Evolutionary conservation across 495 filamentous ascomycete species (phyloP).

Genomic region (Parmelia sp.): DNA sequence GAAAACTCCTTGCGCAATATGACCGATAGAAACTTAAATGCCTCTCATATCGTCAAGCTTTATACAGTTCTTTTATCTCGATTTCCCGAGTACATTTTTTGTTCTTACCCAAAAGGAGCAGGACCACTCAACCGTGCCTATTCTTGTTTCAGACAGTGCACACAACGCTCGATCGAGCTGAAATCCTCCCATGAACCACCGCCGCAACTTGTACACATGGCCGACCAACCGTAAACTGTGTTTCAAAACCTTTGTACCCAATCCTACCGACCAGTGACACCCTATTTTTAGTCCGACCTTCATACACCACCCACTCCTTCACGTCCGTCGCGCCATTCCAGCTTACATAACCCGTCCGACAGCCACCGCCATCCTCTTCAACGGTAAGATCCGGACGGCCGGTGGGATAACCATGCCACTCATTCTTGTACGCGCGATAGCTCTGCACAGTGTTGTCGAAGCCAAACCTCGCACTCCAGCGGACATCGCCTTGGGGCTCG

Average conservation of each 20-base stretch:
- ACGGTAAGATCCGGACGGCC: conserved; percentile 33
- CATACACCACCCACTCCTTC: conserved; percentile 34
- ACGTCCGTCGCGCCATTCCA: conserved; percentile 44
- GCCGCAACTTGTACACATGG: conserved; percentile 14
- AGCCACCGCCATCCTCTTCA: conserved; percentile 19
- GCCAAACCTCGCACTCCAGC: conserved; percentile 37
- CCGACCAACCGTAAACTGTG: conserved; percentile 7
- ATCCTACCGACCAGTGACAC: conserved; percentile 17
- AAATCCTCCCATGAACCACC: neutral
- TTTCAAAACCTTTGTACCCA: conserved; percentile 19
- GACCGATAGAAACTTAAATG: no score
- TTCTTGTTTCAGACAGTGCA: neutral
- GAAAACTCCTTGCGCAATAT: no score
- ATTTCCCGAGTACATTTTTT: no score
- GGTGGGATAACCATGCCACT: conserved; percentile 39
- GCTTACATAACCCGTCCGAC: conserved; percentile 29
- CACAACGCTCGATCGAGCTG: conserved; percentile 8
- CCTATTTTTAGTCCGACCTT: conserved; percentile 6
- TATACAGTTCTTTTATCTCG: no score
- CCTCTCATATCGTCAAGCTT: no score
- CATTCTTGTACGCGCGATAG: conserved; percentile 38
- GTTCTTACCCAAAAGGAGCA: no score
- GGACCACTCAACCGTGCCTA: neutral
- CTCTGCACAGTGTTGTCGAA: conserved; percentile 36
- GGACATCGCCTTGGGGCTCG: conserved; percentile 24